These are phyloP conservation scores for Groenewaldozyma salmanticensis DNA, from an alignment of 805 yeast genomes.

Conservation along the genomic window DNA sequence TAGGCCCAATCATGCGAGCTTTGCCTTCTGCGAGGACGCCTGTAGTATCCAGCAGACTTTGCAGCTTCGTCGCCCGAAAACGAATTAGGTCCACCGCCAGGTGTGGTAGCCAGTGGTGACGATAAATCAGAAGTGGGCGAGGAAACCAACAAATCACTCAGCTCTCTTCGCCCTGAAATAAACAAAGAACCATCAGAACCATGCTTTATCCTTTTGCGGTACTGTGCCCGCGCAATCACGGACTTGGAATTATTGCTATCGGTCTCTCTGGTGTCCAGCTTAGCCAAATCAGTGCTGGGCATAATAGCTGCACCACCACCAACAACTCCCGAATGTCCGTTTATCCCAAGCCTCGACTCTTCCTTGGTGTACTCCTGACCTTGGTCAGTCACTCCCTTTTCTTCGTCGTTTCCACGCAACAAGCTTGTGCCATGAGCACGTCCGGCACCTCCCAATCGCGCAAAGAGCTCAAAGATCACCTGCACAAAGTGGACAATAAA, in stretches of 20 bases:
- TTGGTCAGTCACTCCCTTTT: slow-evolving; percentile 5
- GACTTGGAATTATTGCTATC: slow-evolving; percentile 1
- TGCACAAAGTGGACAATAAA: slow-evolving; percentile 21
- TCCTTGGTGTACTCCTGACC: not conserved
- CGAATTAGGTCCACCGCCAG: not conserved
- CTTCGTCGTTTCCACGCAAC: not conserved
- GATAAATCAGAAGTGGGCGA: slow-evolving; percentile 14
- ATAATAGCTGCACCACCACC: not conserved
- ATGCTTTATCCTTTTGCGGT: no score
- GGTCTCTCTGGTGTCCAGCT: slow-evolving; percentile 4
- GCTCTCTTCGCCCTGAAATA: slow-evolving; percentile 6
- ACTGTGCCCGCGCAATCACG: no score
- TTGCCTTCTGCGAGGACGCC: slow-evolving; percentile 15
- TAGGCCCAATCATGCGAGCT: slow-evolving; percentile 17
- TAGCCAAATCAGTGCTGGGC: no score
- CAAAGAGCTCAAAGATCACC: slow-evolving; percentile 21
- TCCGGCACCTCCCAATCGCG: slow-evolving; percentile 13
- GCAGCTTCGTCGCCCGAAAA: not conserved
- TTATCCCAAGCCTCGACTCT: no score
- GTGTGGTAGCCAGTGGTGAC: slow-evolving; percentile 9
- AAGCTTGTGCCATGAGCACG: not conserved
- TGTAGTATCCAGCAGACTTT: slow-evolving; percentile 11
- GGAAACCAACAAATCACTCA: slow-evolving; percentile 10
- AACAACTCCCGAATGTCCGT: not conserved
- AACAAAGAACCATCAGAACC: not conserved